A percentile compares a stretch with the other conserved stretches of the same genome.
Conservation (phyloP, 2,329 filamentous ascomycete species). For the Penicillium paneum region DNA sequence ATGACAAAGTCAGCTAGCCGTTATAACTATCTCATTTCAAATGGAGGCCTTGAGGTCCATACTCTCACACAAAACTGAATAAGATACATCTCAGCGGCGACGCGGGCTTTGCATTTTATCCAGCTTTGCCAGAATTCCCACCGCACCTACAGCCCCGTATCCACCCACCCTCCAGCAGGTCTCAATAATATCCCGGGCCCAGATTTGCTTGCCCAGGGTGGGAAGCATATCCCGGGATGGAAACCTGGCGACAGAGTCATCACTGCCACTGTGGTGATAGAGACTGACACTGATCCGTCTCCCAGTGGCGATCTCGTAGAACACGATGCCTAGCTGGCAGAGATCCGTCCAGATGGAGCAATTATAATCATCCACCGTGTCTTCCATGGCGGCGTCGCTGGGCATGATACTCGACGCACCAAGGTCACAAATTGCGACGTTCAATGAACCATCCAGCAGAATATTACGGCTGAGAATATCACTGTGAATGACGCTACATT, state of each 20-base stretch:
- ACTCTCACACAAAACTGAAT: not conserved
- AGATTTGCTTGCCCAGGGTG: not conserved
- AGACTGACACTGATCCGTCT: not conserved
- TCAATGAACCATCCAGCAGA: not conserved
- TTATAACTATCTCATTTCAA: too few relatives aligned
- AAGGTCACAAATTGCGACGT: not conserved
- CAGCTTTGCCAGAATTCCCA: not conserved
- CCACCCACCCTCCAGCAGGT: not conserved
- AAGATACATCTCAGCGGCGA: not conserved
- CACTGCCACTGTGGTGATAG: not conserved
- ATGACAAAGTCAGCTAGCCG: too few relatives aligned
- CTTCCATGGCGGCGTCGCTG: not conserved
- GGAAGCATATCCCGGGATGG: not conserved
- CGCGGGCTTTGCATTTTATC: not conserved
- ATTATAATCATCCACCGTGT: not conserved
- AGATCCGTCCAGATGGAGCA: slow-evolving; percentile 2
- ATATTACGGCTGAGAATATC: slow-evolving; percentile 1
- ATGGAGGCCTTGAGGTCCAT: not conserved
- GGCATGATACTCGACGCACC: not conserved
- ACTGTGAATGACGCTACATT: not conserved
- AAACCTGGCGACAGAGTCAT: not conserved
- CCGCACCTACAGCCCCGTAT: not conserved
- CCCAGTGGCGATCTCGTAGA: not conserved
- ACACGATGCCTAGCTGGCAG: not conserved
- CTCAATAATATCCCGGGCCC: not conserved